Conservation (phyloP, 768 basidiomycete genomes). For the Auricularia heimuer region DNA sequence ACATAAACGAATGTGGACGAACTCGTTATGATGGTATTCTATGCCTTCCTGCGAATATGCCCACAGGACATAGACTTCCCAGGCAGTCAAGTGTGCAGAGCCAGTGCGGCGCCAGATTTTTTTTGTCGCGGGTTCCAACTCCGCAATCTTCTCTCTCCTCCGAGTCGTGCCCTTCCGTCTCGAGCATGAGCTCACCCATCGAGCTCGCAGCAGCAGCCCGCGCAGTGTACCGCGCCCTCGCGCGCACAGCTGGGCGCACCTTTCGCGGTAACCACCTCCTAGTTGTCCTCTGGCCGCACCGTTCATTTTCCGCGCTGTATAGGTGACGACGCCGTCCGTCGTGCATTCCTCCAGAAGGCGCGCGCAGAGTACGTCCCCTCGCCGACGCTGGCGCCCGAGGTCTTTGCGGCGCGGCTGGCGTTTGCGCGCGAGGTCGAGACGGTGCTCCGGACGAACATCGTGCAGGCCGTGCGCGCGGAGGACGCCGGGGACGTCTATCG, state of each 20-base stretch:
- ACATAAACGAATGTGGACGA: no score
- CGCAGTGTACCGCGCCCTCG: not conserved
- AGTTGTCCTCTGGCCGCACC: not conserved
- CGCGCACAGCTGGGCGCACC: not conserved
- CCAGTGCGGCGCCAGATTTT: no score
- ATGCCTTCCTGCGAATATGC: no score
- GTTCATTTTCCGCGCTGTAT: not conserved
- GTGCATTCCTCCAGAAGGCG: not conserved
- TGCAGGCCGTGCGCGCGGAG: slow-evolving; percentile 44
- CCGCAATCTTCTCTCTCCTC: no score
- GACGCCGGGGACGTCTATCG: not conserved
- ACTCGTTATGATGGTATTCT: no score
- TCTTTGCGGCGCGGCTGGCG: slow-evolving; percentile 44
- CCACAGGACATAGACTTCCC: no score
- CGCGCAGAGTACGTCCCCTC: not conserved
- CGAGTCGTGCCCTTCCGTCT: not conserved
- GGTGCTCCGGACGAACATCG: slow-evolving; percentile 72
- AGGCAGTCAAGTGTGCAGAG: no score
- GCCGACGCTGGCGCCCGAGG: slow-evolving; percentile 33
- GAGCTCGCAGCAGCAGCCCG: not conserved
- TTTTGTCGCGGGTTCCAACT: no score
- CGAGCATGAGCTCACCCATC: not conserved
- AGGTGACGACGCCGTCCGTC: not conserved
- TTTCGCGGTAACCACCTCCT: not conserved
- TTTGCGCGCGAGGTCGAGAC: slow-evolving; percentile 63